Evolutionary conservation across 495 filamentous ascomycete species (phyloP).

Genomic region (Penicillium salamii): DNA sequence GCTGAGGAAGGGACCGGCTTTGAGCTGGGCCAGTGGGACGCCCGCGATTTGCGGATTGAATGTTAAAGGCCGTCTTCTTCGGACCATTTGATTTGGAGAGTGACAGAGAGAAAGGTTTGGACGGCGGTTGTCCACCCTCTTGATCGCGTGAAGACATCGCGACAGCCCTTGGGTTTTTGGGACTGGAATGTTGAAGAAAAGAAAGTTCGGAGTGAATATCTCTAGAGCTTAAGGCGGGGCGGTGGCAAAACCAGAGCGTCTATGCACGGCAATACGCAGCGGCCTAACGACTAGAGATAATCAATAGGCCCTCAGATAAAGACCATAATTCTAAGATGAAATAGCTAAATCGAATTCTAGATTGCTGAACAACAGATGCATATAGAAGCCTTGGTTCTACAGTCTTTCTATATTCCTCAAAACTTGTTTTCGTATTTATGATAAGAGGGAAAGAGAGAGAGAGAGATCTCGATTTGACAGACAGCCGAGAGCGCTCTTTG

Average conservation of each 20-base stretch:
- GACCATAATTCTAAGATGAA: too few species aligned
- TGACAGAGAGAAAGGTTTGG: slow-evolving; percentile 33
- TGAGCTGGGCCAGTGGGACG: slow-evolving; percentile 17
- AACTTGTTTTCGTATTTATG: too few species aligned
- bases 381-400: too few species aligned
- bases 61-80: slow-evolving; percentile 34
- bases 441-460: too few species aligned
- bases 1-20: slow-evolving; percentile 29
- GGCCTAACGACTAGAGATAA: too few species aligned
- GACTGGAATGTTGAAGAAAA: not conserved
- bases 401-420: too few species aligned
- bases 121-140: not conserved
- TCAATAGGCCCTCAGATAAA: too few species aligned
- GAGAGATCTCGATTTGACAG: too few species aligned
- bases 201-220: slow-evolving; percentile 7
- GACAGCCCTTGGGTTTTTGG: not conserved
- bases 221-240: slow-evolving; percentile 9
- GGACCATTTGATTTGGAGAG: slow-evolving; percentile 22
- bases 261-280: too few species aligned
- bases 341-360: too few species aligned
- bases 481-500: too few species aligned
- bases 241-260: slow-evolving; percentile 26
- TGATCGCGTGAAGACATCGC: slow-evolving; percentile 23
- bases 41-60: slow-evolving; percentile 26
- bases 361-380: too few species aligned